phyloP scores from a whole-genome alignment of 345 rosid genomes.

The Eucalyptus paniculata region DNA sequence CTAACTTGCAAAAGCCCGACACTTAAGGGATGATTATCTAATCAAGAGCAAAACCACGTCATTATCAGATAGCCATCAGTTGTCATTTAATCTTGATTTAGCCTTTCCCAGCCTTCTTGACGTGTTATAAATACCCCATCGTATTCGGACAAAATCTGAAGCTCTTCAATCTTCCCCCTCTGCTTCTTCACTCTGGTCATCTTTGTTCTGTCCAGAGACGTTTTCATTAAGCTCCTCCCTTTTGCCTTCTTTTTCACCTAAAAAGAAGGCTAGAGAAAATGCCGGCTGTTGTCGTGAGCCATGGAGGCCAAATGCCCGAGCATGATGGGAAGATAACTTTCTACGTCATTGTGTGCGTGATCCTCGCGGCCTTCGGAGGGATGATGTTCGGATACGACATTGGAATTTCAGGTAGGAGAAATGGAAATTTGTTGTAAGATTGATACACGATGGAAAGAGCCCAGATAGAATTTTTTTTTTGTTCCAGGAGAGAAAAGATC shows the following conservation, averaged over 20 bases:
- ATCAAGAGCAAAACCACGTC: not conserved
- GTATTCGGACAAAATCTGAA: not conserved
- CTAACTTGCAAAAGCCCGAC: not conserved
- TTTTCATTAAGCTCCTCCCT: not conserved
- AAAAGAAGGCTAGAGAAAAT: not conserved
- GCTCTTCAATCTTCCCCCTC: not conserved
- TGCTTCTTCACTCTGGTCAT: not conserved
- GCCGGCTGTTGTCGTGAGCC: constrained; percentile 8
- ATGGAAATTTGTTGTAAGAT: not conserved
- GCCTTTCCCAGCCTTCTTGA: not conserved
- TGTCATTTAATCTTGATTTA: not conserved
- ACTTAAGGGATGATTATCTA: not conserved
- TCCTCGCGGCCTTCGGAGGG: constrained; percentile 60
- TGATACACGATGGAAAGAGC: not conserved
- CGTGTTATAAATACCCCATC: not conserved
- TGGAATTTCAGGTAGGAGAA: constrained; percentile 49
- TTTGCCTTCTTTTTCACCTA: not conserved
- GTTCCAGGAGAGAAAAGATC: not conserved
- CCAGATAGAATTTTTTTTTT: not conserved
- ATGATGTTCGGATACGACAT: not conserved
- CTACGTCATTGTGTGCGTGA: constrained; percentile 18
- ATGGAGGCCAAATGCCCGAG: constrained; percentile 7
- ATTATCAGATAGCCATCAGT: not conserved
- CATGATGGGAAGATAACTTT: constrained; percentile 21
- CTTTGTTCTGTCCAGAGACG: not conserved